These are phyloP conservation scores for Piloderma croceum DNA, from an alignment of 768 basidiomycete genomes.

Conservation along the genomic window DNA sequence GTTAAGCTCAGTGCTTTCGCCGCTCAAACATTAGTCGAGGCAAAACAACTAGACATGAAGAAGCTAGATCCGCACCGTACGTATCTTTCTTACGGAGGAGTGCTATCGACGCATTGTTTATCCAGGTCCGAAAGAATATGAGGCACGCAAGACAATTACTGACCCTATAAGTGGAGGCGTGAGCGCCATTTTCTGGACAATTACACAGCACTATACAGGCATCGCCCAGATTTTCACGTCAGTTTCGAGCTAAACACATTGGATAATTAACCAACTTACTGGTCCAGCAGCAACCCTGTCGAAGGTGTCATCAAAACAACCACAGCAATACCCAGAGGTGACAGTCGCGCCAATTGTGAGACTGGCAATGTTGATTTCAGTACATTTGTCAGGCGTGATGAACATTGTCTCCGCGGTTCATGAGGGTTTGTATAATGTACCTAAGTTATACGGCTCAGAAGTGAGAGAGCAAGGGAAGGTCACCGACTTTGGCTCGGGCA, in stretches of 20 bases:
- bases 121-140: slow-evolving; percentile 40
- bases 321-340: slow-evolving; percentile 43
- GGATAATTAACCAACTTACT: background rate
- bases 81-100: too few species aligned
- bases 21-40: slow-evolving; percentile 44
- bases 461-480: slow-evolving; percentile 37
- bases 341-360: slow-evolving; percentile 1
- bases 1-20: slow-evolving; percentile 50
- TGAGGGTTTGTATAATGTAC: slow-evolving; percentile 41
- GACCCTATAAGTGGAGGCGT: slow-evolving; percentile 43
- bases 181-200: slow-evolving; percentile 43
- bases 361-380: too few species aligned
- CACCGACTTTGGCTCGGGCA: slow-evolving; percentile 36
- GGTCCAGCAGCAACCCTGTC: slow-evolving; percentile 29
- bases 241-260: slow-evolving; percentile 5
- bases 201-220: slow-evolving; percentile 42
- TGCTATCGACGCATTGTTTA: too few species aligned
- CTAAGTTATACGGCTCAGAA: slow-evolving; percentile 37
- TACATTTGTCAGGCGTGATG: slow-evolving; percentile 43
- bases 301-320: slow-evolving; percentile 43
- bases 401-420: slow-evolving; percentile 37
- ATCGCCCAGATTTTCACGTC: slow-evolving; percentile 47
- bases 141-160: slow-evolving; percentile 30
- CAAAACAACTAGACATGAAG: slow-evolving; percentile 36
- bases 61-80: slow-evolving; percentile 46